Base-by-base conservation (phyloP, 768 basidiomycete genomes). In the Termitomyces sp. region DNA sequence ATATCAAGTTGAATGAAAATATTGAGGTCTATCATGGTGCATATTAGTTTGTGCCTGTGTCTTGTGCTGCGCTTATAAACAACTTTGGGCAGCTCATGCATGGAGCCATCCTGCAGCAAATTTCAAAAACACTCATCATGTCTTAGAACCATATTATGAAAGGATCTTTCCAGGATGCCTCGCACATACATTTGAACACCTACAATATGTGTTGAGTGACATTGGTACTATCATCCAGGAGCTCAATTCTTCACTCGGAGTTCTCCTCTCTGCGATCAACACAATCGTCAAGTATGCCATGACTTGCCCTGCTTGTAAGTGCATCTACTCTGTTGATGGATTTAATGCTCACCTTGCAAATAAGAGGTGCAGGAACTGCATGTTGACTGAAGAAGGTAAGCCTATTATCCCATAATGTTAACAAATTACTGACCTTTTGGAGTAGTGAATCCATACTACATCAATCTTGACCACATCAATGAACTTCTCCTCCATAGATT, bases 311-410 rank as follows among this genome's bases (percentile, higher is more conserved):
- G 55, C 54, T 16, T 55, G 54, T 27, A 16, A 30, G 20, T 56
- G 55, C n/a, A 26, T 39, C 16, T 56, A 39, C 22, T 56, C 55
- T 6, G 10, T 56, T n/a, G 55, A 56, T 48, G 55, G 55, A 7
- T 48, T 44, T 36, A 42, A 48, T 36, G 55, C 45, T 16, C 45
- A 56, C 37, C n/a, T 47, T 14, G 44, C n/a, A 4, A 10, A 43
- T 22, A n/a, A 26, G 13, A 20, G 20, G n/a, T 55, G 54, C 20
- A 24, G 43, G 10, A 55, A 55, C 43, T 53, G 33, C 14, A 24
- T 13, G 3, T 53, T 39, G 5, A 44, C n/a, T 6, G 7, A 22
- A 44, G 20, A 44, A 20, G 43, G 43, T 44, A 26, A 20, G 24
- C 4, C 43, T 13, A 44, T 22, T 44, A 7, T 22, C 20, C 13